phyloP scores from a whole-genome alignment of 73 alveolate species.

The Diophrys sp. region DNA sequence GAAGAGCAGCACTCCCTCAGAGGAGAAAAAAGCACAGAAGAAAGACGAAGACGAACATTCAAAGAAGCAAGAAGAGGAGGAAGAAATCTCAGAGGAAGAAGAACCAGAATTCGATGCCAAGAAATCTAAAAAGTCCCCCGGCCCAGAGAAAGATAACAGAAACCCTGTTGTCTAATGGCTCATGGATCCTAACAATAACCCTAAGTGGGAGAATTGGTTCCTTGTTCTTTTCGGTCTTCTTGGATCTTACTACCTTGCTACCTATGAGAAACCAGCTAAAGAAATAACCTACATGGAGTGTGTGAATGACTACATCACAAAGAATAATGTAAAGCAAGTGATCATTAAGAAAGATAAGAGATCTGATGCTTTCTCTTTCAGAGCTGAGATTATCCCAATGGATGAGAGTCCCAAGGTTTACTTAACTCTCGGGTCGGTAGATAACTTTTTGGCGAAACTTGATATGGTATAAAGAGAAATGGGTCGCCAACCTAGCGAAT shows the following conservation, averaged over 20 bases:
- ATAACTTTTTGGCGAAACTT: constrained; percentile 41
- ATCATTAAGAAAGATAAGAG: constrained; percentile 42
- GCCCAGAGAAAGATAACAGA: constrained; percentile 4
- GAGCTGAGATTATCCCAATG: constrained; percentile 34
- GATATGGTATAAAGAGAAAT: constrained; percentile 49
- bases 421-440: constrained; percentile 37
- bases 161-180: constrained; percentile 8
- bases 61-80: not conserved
- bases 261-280: constrained; percentile 26
- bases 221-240: constrained; percentile 5
- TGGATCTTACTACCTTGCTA: constrained; percentile 11
- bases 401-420: constrained; percentile 22
- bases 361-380: constrained; percentile 28
- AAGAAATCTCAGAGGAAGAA: not conserved
- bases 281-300: constrained; percentile 45
- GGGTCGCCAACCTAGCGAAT: constrained; percentile 51
- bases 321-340: constrained; percentile 42
- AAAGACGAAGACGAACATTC: not conserved
- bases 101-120: constrained; percentile 3
- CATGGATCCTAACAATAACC: constrained; percentile 26
- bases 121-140: not conserved
- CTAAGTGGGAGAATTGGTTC: constrained; percentile 40
- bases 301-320: constrained; percentile 29
- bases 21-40: not conserved
- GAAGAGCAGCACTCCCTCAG: too few species aligned